Percentiles rank a stretch among this genome's conserved stretches.
These are phyloP conservation scores for Favolaschia claudopus DNA, from an alignment of 768 basidiomycete species.

Conservation along the genomic window DNA sequence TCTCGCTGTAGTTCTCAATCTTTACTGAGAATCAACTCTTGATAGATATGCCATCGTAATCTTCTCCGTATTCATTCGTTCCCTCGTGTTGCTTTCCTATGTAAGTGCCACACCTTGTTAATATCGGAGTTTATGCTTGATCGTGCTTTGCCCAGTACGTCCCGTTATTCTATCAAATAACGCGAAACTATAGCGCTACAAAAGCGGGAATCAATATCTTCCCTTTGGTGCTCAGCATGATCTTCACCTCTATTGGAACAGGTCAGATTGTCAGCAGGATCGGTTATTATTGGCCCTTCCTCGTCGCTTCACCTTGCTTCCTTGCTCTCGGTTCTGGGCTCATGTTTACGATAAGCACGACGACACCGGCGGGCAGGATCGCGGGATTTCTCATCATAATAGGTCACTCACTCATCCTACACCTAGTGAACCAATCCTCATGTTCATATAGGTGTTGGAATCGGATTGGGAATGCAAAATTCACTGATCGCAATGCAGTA, in stretches of 20 bases:
- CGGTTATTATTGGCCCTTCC: slow-evolving; percentile 6
- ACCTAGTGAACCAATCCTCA: no score
- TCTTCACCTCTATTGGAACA: slow-evolving; percentile 1
- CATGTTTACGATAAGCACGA: slow-evolving; percentile 1
- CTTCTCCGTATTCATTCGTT: slow-evolving; percentile 3
- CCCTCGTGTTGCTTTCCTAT: slow-evolving; percentile 6
- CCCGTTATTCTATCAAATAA: slow-evolving; percentile 19
- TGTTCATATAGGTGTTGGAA: slow-evolving; percentile 5
- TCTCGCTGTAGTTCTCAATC: neutral
- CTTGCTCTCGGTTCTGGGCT: slow-evolving; percentile 19
- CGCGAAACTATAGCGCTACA: neutral
- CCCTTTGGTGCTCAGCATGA: slow-evolving; percentile 14
- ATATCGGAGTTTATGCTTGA: no score
- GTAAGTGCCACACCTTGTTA: neutral
- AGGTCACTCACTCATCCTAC: no score
- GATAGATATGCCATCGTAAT: neutral
- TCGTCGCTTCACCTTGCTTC: neutral
- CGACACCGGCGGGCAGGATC: neutral
- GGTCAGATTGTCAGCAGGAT: slow-evolving; percentile 3
- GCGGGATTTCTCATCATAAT: slow-evolving; percentile 6
- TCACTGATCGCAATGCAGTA: no score
- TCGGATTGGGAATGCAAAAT: slow-evolving; percentile 8
- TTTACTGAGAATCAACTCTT: neutral
- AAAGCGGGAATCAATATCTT: slow-evolving; percentile 19
- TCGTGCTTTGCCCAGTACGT: no score